Evolutionary conservation across 2,329 filamentous ascomycete genomes (phyloP), one percentile per base, ranked within the genome.

Genomic region (Acephala macrosclerotiorum): DNA sequence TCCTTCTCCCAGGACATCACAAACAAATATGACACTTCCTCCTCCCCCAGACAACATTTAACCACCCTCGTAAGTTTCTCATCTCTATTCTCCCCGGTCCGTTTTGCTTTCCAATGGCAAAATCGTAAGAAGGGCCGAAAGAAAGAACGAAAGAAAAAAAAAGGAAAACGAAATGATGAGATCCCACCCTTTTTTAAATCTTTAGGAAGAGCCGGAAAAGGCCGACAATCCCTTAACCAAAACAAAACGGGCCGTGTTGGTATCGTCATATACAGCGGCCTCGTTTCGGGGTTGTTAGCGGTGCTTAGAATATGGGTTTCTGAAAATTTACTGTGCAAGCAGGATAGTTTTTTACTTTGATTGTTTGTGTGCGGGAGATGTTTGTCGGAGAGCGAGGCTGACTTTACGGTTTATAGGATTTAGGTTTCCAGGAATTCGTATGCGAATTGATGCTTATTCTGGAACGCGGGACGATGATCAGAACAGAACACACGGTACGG

Each of bases 171-270:
- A 68, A 64, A 74, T 74, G 73, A 75, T 75, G 73, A 75, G 63
- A 73, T 73, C 70, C 68, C 71, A 71, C 68, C 71, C 60, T 56
- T 66, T 49, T 68, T 62, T 42, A 66, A 66, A 73, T 72, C 68
- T 72, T 73, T 73, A 75, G 73, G 73, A 75, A 75, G 73, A 75
- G 73, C 73, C 73, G 73, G 68, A 70, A 68, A 64, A 74, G 72
- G 73, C 72, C 60, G 67, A 60, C 69, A 58, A 58, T 63, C 29
- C 66, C 63, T 57, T 25, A n/a, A 4, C 16, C 16, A 22, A 29
- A 47, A 40, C 55, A 51, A 11, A 51, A 25, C 35, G 45, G 49
- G 61, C 60, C 59, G 69, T 68, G 68, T 65, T 68, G 61, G 72
- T 67, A 74, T 74, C 73, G 73, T 61, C 73, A 74, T 64, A 75